Conservation (phyloP, 805 yeast species). For the Candida chilensis region DNA sequence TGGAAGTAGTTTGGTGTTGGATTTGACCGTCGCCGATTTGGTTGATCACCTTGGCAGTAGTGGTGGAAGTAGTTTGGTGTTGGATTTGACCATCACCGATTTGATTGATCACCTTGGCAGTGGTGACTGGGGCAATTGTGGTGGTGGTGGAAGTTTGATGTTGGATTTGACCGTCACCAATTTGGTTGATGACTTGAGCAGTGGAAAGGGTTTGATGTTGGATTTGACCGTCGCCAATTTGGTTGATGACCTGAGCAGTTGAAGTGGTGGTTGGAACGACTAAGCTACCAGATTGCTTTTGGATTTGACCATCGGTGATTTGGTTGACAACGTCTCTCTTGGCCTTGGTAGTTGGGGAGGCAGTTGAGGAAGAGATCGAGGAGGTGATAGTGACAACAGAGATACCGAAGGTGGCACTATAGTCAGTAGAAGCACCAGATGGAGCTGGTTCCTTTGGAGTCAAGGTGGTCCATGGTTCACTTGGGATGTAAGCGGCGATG, state of each 20-base stretch:
- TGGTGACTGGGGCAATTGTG: conserved; percentile 21
- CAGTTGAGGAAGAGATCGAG: conserved; percentile 18
- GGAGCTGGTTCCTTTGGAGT: conserved; percentile 50
- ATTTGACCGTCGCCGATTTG: conserved; percentile 41
- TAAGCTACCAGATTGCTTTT: conserved; percentile 16
- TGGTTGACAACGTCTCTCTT: conserved; percentile 23
- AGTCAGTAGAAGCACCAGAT: conserved; percentile 48
- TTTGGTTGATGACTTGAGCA: conserved; percentile 31
- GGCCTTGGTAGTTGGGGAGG: conserved; percentile 16
- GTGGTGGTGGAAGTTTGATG: conserved; percentile 27
- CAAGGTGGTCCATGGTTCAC: conserved; percentile 64
- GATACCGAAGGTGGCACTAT: conserved; percentile 55
- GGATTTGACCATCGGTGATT: conserved; percentile 27
- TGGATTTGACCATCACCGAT: conserved; percentile 22
- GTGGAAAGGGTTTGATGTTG: conserved; percentile 23
- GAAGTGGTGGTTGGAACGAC: conserved; percentile 40
- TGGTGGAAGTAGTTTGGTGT: conserved; percentile 13
- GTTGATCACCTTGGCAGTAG: conserved; percentile 19
- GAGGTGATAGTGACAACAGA: conserved; percentile 47
- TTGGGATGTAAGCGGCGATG: conserved; percentile 54
- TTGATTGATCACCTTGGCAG: conserved; percentile 18
- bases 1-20: too few species aligned
- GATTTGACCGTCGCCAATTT: conserved; percentile 33
- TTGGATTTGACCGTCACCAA: conserved; percentile 57
- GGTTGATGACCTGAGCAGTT: conserved; percentile 24